These are phyloP conservation scores for Noccaea caerulescens DNA, from an alignment of 345 rosid species.

Conservation along the genomic window DNA sequence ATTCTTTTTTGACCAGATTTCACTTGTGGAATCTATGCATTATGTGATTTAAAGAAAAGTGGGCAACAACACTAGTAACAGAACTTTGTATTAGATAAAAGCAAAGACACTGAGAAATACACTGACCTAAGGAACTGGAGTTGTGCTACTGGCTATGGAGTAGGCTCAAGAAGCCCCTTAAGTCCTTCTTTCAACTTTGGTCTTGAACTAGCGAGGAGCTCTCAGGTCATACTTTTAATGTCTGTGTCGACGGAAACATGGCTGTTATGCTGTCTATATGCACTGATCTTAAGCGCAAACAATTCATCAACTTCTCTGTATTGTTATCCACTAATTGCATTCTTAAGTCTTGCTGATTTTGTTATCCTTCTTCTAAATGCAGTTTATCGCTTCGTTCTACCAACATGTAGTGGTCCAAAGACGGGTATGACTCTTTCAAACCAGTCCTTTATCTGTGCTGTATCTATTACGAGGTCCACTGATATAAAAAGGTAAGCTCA, in stretches of 20 bases:
- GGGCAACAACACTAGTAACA: slow-evolving; percentile 4
- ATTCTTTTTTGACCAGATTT: not conserved
- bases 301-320: not conserved
- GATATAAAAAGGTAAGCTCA: not conserved
- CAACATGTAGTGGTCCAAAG: slow-evolving; percentile 93
- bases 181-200: slow-evolving; percentile 88
- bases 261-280: slow-evolving; percentile 5
- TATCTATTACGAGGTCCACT: not conserved
- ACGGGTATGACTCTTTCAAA: slow-evolving; percentile 61
- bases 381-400: slow-evolving; percentile 90
- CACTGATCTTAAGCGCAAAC: not conserved
- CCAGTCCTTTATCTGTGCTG: slow-evolving; percentile 5
- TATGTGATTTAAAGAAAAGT: slow-evolving; percentile 30
- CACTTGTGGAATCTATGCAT: not conserved
- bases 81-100: slow-evolving; percentile 54
- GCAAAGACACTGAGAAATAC: slow-evolving; percentile 52
- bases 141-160: slow-evolving; percentile 84
- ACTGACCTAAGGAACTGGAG: slow-evolving; percentile 78
- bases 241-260: not conserved
- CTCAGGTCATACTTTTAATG: slow-evolving; percentile 58
- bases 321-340: not conserved
- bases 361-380: slow-evolving; percentile 43
- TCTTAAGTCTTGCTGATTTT: slow-evolving; percentile 19
- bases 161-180: slow-evolving; percentile 82
- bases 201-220: slow-evolving; percentile 77